Evolutionary conservation across 495 filamentous ascomycete genomes (phyloP), one percentile per base, ranked within the genome.

Genomic region (Chaetomium tenue): DNA sequence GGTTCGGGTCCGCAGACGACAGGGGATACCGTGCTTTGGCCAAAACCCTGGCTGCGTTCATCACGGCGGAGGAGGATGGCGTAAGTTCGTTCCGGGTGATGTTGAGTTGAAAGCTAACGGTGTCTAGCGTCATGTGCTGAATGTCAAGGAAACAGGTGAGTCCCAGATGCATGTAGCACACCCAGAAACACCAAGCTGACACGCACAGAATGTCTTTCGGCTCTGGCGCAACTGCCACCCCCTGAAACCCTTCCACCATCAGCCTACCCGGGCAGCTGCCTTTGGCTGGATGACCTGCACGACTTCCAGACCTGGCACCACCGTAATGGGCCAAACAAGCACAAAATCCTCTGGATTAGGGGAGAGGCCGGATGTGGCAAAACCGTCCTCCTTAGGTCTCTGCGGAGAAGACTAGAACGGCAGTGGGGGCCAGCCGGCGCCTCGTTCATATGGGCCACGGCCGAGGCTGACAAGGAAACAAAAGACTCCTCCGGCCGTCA

Each of bases 261-360:
- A 0, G 66, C 71, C 1, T 74, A 75, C 50, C 74, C 73, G 3
- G 74, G 72, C 0, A 76, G 74, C 4, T 78, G 76, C 63, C 72
- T 70, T 11, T 74, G 71, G 74, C 68, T 78, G 50, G 74, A 74
- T 55, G 71, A 76, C 25, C 46, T 74, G 16, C 64, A 63, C 23
- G 72, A 78, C n/a, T 77, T 77, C 28, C 68, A 68, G 13, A 50
- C 70, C 16, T 78, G 76, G 76, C 73, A 76, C 53, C 70, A 74
- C 63, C 72, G 76, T 13, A 70, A 50, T 23, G 69, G 64, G 20
- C 60, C 66, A 18, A 68, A 67, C 54, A 73, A 74, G 57, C 67
- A 73, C 64, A 71, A 72, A 63, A 61, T 78, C 33, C 64, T 78
- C 2, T 77, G 75, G 76, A 68, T 78, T 44, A 72, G 68, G 23